Conservation (phyloP, 139 green algal species). For the Chlorella vulgaris region DNA sequence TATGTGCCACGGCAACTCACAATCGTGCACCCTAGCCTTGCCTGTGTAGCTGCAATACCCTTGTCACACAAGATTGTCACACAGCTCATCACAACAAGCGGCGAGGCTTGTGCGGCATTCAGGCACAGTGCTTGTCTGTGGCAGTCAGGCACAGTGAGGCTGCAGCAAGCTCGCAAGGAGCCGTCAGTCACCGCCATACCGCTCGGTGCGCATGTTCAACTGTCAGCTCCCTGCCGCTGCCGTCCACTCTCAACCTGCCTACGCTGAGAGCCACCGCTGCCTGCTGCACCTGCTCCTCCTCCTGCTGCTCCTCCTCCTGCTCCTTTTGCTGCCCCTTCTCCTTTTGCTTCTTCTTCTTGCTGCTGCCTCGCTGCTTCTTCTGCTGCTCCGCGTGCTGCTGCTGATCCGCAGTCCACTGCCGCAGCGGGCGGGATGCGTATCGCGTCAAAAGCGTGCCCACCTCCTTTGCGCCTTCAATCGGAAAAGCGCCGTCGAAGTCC, state of each 20-base stretch:
- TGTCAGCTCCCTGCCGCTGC: background rate
- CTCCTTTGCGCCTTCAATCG: conserved; percentile 78
- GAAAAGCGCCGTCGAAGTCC: conserved; percentile 68
- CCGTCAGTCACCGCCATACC: background rate
- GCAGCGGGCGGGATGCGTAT: conserved; percentile 59
- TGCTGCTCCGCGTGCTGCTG: background rate
- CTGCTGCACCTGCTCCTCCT: background rate
- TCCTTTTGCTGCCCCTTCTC: background rate
- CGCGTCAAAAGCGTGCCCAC: conserved; percentile 60
- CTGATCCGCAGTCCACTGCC: conserved; percentile 29
- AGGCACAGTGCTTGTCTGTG: no score
- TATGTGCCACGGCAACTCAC: no score
- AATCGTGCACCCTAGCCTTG: no score
- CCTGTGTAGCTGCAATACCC: no score
- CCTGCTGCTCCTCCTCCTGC: background rate
- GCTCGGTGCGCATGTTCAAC: background rate
- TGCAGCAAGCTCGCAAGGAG: background rate
- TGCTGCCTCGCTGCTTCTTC: background rate
- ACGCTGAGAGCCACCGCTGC: background rate
- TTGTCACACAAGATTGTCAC: no score
- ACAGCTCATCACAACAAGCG: no score
- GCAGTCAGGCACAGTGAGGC: background rate
- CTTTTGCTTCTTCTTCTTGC: conserved; percentile 2
- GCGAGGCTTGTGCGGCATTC: no score
- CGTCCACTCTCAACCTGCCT: background rate